phyloP scores from a whole-genome alignment of 2,329 filamentous ascomycete species.

The Aspergillus tamarii region DNA sequence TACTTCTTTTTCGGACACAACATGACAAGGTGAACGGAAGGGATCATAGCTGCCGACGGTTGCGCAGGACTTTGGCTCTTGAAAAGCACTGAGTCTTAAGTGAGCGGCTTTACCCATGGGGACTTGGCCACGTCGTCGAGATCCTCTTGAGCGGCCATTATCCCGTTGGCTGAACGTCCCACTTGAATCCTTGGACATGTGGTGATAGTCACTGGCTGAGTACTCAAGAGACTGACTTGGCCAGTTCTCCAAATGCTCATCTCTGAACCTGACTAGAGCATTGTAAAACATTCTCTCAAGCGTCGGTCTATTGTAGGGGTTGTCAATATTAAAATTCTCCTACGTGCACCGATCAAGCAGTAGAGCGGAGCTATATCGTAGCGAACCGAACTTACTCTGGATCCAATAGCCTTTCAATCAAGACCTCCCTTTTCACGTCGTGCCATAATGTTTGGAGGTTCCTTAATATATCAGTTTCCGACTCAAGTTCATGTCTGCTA shows the following conservation, averaged over 20 bases:
- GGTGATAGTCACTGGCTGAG: constrained; percentile 89
- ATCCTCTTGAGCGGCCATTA: constrained; percentile 12
- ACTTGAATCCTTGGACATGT: constrained; percentile 52
- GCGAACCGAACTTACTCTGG: constrained; percentile 57
- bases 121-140: constrained; percentile 30
- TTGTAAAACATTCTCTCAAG: constrained; percentile 94
- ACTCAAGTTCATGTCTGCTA: constrained; percentile 70
- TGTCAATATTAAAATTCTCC: not conserved
- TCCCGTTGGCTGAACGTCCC: not conserved
- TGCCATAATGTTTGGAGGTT: constrained; percentile 93
- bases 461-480: constrained; percentile 76
- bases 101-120: constrained; percentile 54
- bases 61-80: constrained; percentile 47
- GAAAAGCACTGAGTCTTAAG: constrained; percentile 53
- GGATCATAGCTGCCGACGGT: constrained; percentile 77
- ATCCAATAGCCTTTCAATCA: constrained; percentile 69
- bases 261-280: constrained; percentile 77
- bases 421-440: constrained; percentile 71
- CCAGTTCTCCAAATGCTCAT: constrained; percentile 86
- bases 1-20: constrained; percentile 52
- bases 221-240: constrained; percentile 74
- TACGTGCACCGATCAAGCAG: not conserved
- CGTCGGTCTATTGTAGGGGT: constrained; percentile 62
- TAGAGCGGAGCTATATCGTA: not conserved
- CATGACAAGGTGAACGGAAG: constrained; percentile 70